These are phyloP conservation scores for Suillus tomentosus DNA, from an alignment of 768 basidiomycete genomes.

Conservation along the genomic window DNA sequence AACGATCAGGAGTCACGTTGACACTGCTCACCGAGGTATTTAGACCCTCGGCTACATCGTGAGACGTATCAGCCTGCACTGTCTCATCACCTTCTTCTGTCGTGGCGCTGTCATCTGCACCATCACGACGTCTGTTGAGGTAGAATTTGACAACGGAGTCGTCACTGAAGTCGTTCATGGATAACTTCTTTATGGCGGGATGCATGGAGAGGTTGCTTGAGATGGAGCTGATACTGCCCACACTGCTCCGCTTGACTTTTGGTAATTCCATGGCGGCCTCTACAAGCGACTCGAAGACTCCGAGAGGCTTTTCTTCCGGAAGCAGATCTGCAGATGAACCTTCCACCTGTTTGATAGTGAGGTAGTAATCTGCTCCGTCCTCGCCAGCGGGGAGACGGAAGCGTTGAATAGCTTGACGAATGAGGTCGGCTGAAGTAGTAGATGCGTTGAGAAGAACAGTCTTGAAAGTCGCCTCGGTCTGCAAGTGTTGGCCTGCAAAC, in stretches of 20 bases:
- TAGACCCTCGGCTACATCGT: constrained; percentile 32
- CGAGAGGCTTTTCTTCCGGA: constrained; percentile 78
- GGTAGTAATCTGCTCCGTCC: constrained; percentile 68
- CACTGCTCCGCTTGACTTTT: constrained; percentile 89
- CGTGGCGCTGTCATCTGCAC: constrained; percentile 46
- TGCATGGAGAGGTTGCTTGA: constrained; percentile 91
- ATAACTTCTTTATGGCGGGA: constrained; percentile 90
- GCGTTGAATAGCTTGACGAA: constrained; percentile 91
- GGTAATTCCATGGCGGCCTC: constrained; percentile 80
- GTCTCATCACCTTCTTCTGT: constrained; percentile 49
- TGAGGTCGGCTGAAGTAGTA: constrained; percentile 81
- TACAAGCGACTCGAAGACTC: constrained; percentile 83
- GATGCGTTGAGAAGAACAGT: constrained; percentile 90
- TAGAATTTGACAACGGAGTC: constrained; percentile 98
- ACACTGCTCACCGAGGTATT: constrained; percentile 30
- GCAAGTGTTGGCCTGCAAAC: constrained; percentile 88
- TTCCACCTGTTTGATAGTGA: constrained; percentile 92
- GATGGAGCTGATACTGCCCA: constrained; percentile 93
- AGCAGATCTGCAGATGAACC: constrained; percentile 78
- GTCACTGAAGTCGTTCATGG: constrained; percentile 98
- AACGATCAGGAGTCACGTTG: constrained; percentile 67
- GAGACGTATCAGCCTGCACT: constrained; percentile 38
- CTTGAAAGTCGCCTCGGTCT: constrained; percentile 97
- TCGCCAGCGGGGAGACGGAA: constrained; percentile 78
- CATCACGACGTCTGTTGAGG: constrained; percentile 64